Conservation (phyloP, 345 rosid genomes). For the Capsella bursapastoris region DNA sequence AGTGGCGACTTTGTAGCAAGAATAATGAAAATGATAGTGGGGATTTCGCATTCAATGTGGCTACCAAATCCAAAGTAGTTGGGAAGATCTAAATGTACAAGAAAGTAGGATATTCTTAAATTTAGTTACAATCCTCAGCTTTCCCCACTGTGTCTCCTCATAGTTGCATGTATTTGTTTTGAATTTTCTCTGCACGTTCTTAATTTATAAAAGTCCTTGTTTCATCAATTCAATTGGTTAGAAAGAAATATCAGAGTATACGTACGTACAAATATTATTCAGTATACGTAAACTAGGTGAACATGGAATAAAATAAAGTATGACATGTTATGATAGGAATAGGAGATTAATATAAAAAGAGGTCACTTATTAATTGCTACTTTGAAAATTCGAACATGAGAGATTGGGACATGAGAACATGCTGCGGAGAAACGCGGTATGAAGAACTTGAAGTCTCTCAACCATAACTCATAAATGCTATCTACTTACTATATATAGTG, state of each 20-base stretch:
- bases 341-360: conserved; percentile 8
- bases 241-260: not conserved
- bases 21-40: conserved; percentile 31
- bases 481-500: conserved; percentile 32
- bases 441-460: conserved; percentile 31
- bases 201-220: not conserved
- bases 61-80: conserved; percentile 38
- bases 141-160: conserved; percentile 15
- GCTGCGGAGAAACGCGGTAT: conserved; percentile 35
- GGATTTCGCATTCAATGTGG: conserved; percentile 30
- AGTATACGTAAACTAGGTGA: conserved; percentile 4
- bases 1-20: not conserved
- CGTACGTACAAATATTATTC: conserved; percentile 1
- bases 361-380: conserved; percentile 36
- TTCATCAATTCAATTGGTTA: not conserved
- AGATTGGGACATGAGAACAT: conserved; percentile 42
- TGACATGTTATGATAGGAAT: conserved; percentile 26
- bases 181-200: conserved; percentile 11
- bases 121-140: conserved; percentile 13
- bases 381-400: conserved; percentile 39
- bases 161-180: conserved; percentile 9
- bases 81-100: conserved; percentile 28
- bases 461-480: conserved; percentile 43
- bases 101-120: conserved; percentile 5
- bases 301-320: conserved; percentile 35